phyloP scores from a whole-genome alignment of 176 grass and related monocot genomes.

The Bothriochloa decipiens region DNA sequence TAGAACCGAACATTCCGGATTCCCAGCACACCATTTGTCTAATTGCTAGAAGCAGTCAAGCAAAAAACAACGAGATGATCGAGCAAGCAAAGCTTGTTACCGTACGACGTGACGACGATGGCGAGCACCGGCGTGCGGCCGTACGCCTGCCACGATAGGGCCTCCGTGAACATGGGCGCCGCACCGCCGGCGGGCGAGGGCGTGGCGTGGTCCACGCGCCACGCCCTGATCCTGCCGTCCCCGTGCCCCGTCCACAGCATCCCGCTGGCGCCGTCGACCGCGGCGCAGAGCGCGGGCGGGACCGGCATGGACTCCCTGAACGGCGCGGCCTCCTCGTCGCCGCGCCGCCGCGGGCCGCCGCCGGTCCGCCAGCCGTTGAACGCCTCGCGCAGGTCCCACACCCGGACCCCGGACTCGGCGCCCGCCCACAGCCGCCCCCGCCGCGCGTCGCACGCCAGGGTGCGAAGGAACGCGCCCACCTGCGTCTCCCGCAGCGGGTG shows the following conservation, averaged over 20 bases:
- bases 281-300: conserved; percentile 74
- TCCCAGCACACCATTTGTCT: background rate
- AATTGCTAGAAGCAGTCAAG: conserved; percentile 23
- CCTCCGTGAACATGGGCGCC: conserved; percentile 55
- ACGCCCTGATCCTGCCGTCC: conserved; percentile 83
- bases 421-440: conserved; percentile 74
- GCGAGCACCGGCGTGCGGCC: conserved; percentile 70
- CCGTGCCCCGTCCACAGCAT: conserved; percentile 85
- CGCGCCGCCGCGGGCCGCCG: conserved; percentile 43
- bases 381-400: conserved; percentile 61
- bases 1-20: background rate
- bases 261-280: conserved; percentile 51
- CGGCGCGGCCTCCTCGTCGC: conserved; percentile 76
- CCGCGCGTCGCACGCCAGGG: conserved; percentile 52
- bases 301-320: conserved; percentile 65
- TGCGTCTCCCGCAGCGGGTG: conserved; percentile 90
- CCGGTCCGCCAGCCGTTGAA: conserved; percentile 37
- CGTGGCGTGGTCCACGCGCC: conserved; percentile 56
- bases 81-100: conserved; percentile 44
- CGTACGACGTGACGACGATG: conserved; percentile 70
- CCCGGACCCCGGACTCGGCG: conserved; percentile 67
- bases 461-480: conserved; percentile 79
- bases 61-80: background rate
- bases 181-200: background rate
- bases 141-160: conserved; percentile 75